Evolutionary conservation across 2,329 filamentous ascomycete genomes (phyloP).

Genomic region (Hypoxylon sp.): DNA sequence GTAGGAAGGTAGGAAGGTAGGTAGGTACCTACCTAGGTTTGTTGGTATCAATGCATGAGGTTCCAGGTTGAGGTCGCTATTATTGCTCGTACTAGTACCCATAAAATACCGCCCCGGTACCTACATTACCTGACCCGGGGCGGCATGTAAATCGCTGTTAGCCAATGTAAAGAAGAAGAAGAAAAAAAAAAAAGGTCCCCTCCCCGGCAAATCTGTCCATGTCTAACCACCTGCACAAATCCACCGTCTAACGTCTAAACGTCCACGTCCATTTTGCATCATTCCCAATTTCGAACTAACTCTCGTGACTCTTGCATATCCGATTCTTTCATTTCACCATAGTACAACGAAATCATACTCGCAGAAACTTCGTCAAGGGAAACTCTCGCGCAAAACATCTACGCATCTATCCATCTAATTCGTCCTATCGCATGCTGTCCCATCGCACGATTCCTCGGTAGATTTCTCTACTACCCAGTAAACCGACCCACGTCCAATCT

Average conservation of each 20-base stretch:
- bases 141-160: constrained; percentile 2
- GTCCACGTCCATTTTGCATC: constrained; percentile 23
- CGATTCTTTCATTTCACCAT: neutral
- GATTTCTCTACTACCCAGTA: constrained; percentile 4
- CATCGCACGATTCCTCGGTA: neutral
- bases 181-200: constrained; percentile 17
- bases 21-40: too few relatives aligned
- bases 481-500: constrained; percentile 1
- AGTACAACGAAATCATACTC: too few relatives aligned
- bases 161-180: constrained; percentile 6
- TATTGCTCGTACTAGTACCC: constrained; percentile 13
- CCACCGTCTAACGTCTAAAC: constrained; percentile 1
- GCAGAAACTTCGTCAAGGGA: too few relatives aligned
- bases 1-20: too few relatives aligned
- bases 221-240: constrained; percentile 1
- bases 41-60: constrained; percentile 9
- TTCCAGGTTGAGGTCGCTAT: too few relatives aligned
- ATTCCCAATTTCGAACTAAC: constrained; percentile 17
- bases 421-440: neutral
- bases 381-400: too few relatives aligned
- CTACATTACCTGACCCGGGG: neutral
- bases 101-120: too few relatives aligned
- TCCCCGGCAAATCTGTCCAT: constrained; percentile 32
- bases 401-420: too few relatives aligned
- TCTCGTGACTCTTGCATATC: constrained; percentile 19